A percentile compares a stretch with the other conserved stretches of the same genome.
These are phyloP conservation scores for Clavariopsis aquatica DNA, from an alignment of 495 filamentous ascomycete genomes.

Conservation along the genomic window DNA sequence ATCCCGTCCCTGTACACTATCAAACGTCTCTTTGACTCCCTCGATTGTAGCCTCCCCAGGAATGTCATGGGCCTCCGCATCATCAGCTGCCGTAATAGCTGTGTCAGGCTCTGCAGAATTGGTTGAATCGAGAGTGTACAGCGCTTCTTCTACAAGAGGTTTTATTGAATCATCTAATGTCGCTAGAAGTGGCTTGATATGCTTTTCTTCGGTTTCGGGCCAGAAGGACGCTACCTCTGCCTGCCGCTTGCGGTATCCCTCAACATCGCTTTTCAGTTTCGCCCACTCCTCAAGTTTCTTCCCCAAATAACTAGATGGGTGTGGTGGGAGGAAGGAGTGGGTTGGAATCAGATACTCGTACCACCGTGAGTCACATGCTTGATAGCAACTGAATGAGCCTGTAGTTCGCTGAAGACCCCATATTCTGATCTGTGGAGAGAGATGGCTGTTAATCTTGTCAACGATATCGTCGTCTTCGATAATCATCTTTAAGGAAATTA, in stretches of 20 bases:
- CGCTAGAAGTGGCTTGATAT: conserved; percentile 72
- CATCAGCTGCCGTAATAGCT: conserved; percentile 36
- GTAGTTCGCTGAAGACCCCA: conserved; percentile 88
- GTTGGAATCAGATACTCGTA: conserved; percentile 97
- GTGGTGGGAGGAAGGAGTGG: conserved; percentile 86
- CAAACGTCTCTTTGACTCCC: conserved; percentile 18
- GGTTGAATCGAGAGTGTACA: conserved; percentile 49
- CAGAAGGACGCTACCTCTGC: conserved; percentile 79
- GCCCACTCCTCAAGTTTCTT: conserved; percentile 73
- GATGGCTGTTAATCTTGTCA: conserved; percentile 81
- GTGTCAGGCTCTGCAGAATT: conserved; percentile 10
- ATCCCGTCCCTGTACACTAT: conserved; percentile 14
- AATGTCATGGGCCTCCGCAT: conserved; percentile 7
- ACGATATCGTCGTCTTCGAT: conserved; percentile 86
- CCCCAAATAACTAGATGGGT: conserved; percentile 80
- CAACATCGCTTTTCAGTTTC: conserved; percentile 67
- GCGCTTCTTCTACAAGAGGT: conserved; percentile 46
- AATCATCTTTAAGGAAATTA: conserved; percentile 93
- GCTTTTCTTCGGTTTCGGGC: conserved; percentile 72
- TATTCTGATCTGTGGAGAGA: conserved; percentile 84
- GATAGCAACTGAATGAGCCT: conserved; percentile 86
- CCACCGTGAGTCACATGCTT: conserved; percentile 86
- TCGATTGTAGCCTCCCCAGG: neutral
- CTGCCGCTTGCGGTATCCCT: conserved; percentile 66
- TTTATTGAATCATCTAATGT: conserved; percentile 50